Conservation (phyloP, 306 rosid species). For the Heteromeles arbutifolia region DNA sequence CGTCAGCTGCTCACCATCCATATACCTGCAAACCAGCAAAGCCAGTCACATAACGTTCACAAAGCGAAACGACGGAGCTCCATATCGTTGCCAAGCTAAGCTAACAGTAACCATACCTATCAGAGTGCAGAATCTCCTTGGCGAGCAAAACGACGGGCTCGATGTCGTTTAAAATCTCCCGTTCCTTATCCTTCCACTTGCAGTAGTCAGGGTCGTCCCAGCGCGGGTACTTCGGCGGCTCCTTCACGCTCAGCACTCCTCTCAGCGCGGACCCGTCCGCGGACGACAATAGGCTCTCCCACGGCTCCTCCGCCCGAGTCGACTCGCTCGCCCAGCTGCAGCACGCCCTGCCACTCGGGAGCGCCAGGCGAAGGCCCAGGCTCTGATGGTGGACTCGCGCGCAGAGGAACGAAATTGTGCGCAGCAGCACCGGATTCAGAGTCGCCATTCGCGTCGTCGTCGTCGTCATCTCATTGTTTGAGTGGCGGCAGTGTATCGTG, state of each 20-base stretch:
- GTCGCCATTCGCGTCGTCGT: slow-evolving; percentile 39
- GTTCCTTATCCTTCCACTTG: slow-evolving; percentile 63
- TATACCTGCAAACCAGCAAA: slow-evolving; percentile 32
- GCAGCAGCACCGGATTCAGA: slow-evolving; percentile 29
- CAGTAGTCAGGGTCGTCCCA: slow-evolving; percentile 54
- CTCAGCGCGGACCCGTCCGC: slow-evolving; percentile 12
- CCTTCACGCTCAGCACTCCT: slow-evolving; percentile 20
- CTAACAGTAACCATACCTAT: slow-evolving; percentile 9
- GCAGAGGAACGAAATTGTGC: slow-evolving; percentile 39
- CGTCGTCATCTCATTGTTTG: not conserved
- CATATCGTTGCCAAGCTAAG: not conserved
- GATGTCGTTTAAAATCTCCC: slow-evolving; percentile 57
- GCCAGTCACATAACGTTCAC: not conserved
- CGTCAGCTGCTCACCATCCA: slow-evolving; percentile 55
- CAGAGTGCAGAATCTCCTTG: slow-evolving; percentile 70
- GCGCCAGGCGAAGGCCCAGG: slow-evolving; percentile 14
- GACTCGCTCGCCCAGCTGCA: slow-evolving; percentile 37
- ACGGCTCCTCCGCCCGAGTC: slow-evolving; percentile 29
- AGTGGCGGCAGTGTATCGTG: slow-evolving; percentile 7
- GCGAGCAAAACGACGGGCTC: slow-evolving; percentile 51
- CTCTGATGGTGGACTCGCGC: slow-evolving; percentile 30
- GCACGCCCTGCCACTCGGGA: slow-evolving; percentile 25
- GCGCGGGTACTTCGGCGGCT: slow-evolving; percentile 19
- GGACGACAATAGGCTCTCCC: slow-evolving; percentile 14
- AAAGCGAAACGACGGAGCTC: not conserved